Conservation (phyloP, 106 monocot species). For the Apostasia ramifera region DNA sequence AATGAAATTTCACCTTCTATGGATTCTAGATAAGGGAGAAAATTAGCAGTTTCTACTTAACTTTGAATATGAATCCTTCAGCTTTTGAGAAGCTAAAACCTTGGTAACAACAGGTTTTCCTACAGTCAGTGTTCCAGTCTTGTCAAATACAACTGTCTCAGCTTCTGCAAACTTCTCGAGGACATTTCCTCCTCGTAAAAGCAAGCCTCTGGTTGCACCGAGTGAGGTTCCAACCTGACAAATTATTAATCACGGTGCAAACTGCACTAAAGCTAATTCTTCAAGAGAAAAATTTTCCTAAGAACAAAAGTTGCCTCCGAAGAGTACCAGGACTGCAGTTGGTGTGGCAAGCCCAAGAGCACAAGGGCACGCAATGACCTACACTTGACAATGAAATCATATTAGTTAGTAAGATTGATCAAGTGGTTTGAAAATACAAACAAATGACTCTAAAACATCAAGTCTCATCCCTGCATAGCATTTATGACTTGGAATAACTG, state of each 20-base stretch:
- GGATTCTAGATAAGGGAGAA: neutral
- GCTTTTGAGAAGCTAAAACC: conserved; percentile 30
- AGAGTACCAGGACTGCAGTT: conserved; percentile 90
- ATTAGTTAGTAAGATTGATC: neutral
- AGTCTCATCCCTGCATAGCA: too few relatives aligned
- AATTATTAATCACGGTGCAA: neutral
- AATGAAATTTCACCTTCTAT: neutral
- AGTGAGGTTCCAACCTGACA: conserved; percentile 93
- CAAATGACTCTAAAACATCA: too few relatives aligned
- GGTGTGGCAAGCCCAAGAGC: conserved; percentile 97
- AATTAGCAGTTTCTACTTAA: conserved; percentile 26
- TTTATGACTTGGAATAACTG: too few relatives aligned
- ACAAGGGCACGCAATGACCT: conserved; percentile 99
- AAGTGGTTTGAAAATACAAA: neutral
- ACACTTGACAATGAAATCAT: conserved; percentile 9
- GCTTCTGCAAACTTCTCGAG: conserved; percentile 91
- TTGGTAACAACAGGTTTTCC: conserved; percentile 82
- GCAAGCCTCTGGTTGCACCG: conserved; percentile 87
- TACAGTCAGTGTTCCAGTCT: conserved; percentile 90
- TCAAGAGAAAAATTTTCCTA: neutral
- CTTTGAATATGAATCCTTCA: conserved; percentile 27
- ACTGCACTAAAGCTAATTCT: neutral
- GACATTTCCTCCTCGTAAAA: conserved; percentile 90
- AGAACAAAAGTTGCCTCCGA: conserved; percentile 4
- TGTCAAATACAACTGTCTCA: conserved; percentile 91